Percentiles rank a stretch among this genome's conserved stretches.
phyloP scores from a whole-genome alignment of 148 eudicot species.

The Vaccinium vitisidaea region DNA sequence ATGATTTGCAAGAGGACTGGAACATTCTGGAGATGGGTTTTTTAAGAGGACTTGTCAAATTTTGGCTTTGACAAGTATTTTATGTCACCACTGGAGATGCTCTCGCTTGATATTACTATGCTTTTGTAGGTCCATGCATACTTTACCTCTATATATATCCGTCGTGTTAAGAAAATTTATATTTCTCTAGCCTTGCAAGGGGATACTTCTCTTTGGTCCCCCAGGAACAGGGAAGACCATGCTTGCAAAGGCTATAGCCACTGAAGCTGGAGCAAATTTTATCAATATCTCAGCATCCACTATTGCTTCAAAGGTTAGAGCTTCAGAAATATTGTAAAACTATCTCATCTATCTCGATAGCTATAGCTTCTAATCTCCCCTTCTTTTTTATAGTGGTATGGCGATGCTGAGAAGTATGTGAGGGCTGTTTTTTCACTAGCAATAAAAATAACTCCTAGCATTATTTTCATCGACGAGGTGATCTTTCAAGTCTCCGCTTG shows the following conservation, averaged over 20 bases:
- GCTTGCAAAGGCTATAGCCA: constrained; percentile 99
- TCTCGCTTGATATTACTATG: background rate
- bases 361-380: background rate
- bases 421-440: constrained; percentile 94
- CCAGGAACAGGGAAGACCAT: constrained; percentile 98
- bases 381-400: constrained; percentile 65
- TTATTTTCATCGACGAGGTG: constrained; percentile 95
- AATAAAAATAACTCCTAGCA: constrained; percentile 91
- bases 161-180: background rate
- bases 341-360: constrained; percentile 1
- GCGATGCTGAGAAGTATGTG: constrained; percentile 96
- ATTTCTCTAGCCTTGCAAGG: constrained; percentile 86
- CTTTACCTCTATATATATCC: background rate
- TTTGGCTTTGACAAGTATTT: background rate
- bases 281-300: constrained; percentile 93
- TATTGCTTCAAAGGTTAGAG: constrained; percentile 77
- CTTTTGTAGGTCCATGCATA: background rate
- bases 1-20: background rate
- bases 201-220: constrained; percentile 91
- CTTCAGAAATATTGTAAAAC: background rate
- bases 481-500: background rate
- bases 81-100: background rate
- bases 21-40: background rate
- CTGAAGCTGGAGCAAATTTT: constrained; percentile 97
- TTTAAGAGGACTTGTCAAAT: background rate